Conservation (phyloP, 495 filamentous ascomycete species). For the Oleoguttula mirabilis region DNA sequence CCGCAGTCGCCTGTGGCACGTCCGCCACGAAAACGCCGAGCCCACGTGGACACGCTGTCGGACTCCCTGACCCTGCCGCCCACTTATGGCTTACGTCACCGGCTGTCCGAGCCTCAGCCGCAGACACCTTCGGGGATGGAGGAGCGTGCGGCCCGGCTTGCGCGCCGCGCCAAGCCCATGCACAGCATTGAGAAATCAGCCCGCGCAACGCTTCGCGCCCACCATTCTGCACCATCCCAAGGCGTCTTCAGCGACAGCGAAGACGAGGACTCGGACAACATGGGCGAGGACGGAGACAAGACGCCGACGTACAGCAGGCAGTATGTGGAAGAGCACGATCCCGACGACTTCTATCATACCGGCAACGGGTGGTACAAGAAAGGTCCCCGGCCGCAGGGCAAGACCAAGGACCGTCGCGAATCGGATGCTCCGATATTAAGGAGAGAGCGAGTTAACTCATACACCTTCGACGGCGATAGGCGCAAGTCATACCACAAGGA, state of each 20-base stretch:
- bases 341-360: slow-evolving; percentile 14
- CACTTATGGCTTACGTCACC: slow-evolving; percentile 8
- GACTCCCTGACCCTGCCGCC: slow-evolving; percentile 7
- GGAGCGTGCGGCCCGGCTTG: slow-evolving; percentile 2
- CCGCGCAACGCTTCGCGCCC: neutral
- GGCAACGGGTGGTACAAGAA: slow-evolving; percentile 19
- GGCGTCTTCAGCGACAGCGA: slow-evolving; percentile 1
- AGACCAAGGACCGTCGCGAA: neutral
- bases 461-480: neutral
- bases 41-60: neutral
- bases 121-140: neutral
- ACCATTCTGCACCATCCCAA: neutral
- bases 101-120: neutral
- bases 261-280: slow-evolving; percentile 3
- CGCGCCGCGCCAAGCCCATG: slow-evolving; percentile 9
- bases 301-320: slow-evolving; percentile 6
- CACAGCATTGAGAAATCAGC: slow-evolving; percentile 4
- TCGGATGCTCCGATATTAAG: neutral
- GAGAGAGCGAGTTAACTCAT: neutral
- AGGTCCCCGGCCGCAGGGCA: slow-evolving; percentile 4
- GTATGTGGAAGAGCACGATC: slow-evolving; percentile 9
- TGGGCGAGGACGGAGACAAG: slow-evolving; percentile 1
- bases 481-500: slow-evolving; percentile 3
- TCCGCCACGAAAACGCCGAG: neutral
- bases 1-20: too few relatives aligned